Conservation (phyloP, 345 rosid genomes). For the Zanthoxylum bungeanum region DNA sequence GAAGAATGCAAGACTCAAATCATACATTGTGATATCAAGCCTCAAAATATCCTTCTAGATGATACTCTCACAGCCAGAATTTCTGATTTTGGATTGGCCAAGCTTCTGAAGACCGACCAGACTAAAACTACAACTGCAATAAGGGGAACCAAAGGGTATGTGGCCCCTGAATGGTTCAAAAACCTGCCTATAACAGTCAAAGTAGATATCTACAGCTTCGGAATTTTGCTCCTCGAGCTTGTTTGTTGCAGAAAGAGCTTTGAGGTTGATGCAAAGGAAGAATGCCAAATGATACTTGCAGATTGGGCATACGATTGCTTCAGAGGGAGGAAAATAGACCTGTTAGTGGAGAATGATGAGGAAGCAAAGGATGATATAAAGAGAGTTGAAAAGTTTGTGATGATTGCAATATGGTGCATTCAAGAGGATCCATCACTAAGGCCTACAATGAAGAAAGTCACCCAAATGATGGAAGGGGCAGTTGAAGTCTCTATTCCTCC, state of each 20-base stretch:
- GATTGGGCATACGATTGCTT: constrained; percentile 19
- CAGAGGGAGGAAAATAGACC: constrained; percentile 2
- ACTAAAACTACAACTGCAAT: constrained; percentile 9
- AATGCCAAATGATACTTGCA: constrained; percentile 5
- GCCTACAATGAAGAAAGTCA: constrained; percentile 6
- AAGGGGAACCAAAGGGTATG: constrained; percentile 19
- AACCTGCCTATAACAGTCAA: constrained; percentile 7
- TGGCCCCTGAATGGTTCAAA: constrained; percentile 22
- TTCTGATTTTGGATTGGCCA: constrained; percentile 21
- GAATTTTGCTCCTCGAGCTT: constrained; percentile 5
- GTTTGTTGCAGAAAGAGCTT: constrained; percentile 5
- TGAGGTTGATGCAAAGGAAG: not conserved
- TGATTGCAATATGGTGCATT: constrained; percentile 16
- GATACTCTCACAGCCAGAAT: constrained; percentile 13
- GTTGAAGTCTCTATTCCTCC: constrained; percentile 24
- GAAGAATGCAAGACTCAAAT: constrained; percentile 21
- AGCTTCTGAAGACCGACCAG: constrained; percentile 13
- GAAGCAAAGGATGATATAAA: constrained; percentile 15
- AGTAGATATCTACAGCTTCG: constrained; percentile 13
- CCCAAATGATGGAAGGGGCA: constrained; percentile 26
- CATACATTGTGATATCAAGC: constrained; percentile 28
- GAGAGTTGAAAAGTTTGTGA: constrained; percentile 4
- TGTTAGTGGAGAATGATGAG: constrained; percentile 18
- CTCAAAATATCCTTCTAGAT: constrained; percentile 20
- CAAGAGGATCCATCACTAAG: constrained; percentile 12